Conservation (phyloP, 768 basidiomycete genomes). For the Amanita rimosa region DNA sequence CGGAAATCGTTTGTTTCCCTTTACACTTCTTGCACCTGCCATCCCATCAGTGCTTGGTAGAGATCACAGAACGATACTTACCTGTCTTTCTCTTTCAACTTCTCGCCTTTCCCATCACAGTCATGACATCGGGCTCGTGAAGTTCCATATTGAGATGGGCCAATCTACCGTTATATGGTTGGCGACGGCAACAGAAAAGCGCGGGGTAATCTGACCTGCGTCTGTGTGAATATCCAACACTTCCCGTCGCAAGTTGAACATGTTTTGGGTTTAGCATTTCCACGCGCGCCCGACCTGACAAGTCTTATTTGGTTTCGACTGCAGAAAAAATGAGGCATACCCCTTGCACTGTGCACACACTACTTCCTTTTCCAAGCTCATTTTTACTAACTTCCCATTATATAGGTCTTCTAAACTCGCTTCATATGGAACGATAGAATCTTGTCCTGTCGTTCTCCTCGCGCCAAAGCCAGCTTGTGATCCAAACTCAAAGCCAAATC, state of each 20-base stretch:
- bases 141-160: slow-evolving; percentile 34
- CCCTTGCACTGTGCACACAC: slow-evolving; percentile 77
- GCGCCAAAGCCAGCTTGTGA: slow-evolving; percentile 31
- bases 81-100: slow-evolving; percentile 78
- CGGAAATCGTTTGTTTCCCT: slow-evolving; percentile 70
- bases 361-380: slow-evolving; percentile 82
- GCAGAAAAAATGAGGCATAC: slow-evolving; percentile 22
- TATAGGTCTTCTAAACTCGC: slow-evolving; percentile 90
- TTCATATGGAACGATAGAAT: slow-evolving; percentile 68
- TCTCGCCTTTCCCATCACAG: slow-evolving; percentile 60
- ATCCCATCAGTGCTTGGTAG: slow-evolving; percentile 2
- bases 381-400: slow-evolving; percentile 79
- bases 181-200: not conserved
- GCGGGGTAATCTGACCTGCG: slow-evolving; percentile 22
- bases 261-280: slow-evolving; percentile 72
- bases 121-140: slow-evolving; percentile 51
- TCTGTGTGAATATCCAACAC: slow-evolving; percentile 58
- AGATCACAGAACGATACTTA: slow-evolving; percentile 18
- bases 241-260: slow-evolving; percentile 79
- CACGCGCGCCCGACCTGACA: slow-evolving; percentile 68
- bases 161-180: slow-evolving; percentile 20
- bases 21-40: slow-evolving; percentile 93
- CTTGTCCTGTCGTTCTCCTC: slow-evolving; percentile 49
- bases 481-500: slow-evolving; percentile 59
- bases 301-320: slow-evolving; percentile 6